These are phyloP conservation scores for Lenwebbia sp. DNA, from an alignment of 345 rosid genomes.

Conservation along the genomic window DNA sequence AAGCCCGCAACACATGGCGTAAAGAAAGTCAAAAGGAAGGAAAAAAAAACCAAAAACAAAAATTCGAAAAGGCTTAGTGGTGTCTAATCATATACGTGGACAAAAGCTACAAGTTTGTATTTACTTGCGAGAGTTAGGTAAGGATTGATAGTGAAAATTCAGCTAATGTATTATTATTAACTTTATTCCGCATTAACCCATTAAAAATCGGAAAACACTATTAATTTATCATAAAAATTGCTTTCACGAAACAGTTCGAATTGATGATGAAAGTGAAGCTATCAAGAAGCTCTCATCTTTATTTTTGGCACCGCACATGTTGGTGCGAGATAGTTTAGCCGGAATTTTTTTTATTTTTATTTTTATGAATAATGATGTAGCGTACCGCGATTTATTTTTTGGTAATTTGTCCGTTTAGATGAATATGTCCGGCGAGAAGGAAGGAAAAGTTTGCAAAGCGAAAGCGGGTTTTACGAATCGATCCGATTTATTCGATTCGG, in stretches of 20 bases:
- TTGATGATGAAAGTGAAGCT: not conserved
- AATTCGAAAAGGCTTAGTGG: conserved; percentile 5
- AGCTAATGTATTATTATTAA: not conserved
- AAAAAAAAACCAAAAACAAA: not conserved
- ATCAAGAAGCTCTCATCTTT: not conserved
- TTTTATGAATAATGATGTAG: not conserved
- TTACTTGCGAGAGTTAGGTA: conserved; percentile 9
- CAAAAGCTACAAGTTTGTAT: not conserved
- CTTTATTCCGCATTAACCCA: not conserved
- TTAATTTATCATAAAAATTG: not conserved
- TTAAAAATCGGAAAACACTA: not conserved
- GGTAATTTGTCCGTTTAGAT: not conserved
- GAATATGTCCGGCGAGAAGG: not conserved
- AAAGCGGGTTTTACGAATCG: not conserved
- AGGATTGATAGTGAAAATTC: not conserved
- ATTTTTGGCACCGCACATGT: not conserved
- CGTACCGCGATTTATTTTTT: not conserved
- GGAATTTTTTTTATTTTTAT: not conserved
- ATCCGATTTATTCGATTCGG: not conserved
- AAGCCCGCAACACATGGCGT: not conserved
- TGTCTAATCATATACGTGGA: conserved; percentile 16
- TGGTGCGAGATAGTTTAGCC: not conserved
- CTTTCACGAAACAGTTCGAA: not conserved
- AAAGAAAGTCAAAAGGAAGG: not conserved
- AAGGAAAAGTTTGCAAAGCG: not conserved